Base-by-base conservation (phyloP, 805 yeast genomes). In the Dipodascus geniculatus region DNA sequence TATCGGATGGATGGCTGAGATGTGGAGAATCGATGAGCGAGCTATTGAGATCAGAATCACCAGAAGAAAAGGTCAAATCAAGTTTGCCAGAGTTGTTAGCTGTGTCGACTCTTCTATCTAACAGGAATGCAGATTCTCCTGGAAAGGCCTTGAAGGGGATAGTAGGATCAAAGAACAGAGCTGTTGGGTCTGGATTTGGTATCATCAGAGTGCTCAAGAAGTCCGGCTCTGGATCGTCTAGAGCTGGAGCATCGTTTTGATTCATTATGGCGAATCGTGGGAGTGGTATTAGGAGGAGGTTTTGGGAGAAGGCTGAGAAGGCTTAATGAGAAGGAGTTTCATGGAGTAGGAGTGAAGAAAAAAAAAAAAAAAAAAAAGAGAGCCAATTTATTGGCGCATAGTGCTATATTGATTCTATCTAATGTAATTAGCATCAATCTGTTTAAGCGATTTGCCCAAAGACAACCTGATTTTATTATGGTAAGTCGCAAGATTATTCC, bases 371-470 rank as follows among this genome's bases (percentile, higher is more conserved):
- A 6, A 28, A 6, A 6, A 28, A 28, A 28, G 6, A 11, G 33
- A 11, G 6, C 6, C 33, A 28, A 6, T 28, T 28, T 28, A 6
- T 28, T 11, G 14, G 19, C 4, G 14, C 4, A 38, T 38, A 11
- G 6, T 38, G 8, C 4, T 38, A n/a, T n/a, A 38, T 38, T 14
- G 44, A 14, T n/a, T 38, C 44, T 52, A 51, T 52, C 56, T 52
- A 9, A 67, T 54, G 61, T 83, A 90, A 22, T 95, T 84, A 9
- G 99, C 98, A 71, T 93, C 99, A 53, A 93, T 87, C 71, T 93
- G 95, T 48, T 77, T 69, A 49, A 93, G 70, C 8, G 83, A 76
- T 0, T 84, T 81, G 1, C 86, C 87, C 56, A 91, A 73, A 55
- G 83, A 77, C 61, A 93, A 73, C 59, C 79, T 79, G 49, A 93